Conservation (phyloP, 1,284 basidiomycete species). For the Moniliella sp. region DNA sequence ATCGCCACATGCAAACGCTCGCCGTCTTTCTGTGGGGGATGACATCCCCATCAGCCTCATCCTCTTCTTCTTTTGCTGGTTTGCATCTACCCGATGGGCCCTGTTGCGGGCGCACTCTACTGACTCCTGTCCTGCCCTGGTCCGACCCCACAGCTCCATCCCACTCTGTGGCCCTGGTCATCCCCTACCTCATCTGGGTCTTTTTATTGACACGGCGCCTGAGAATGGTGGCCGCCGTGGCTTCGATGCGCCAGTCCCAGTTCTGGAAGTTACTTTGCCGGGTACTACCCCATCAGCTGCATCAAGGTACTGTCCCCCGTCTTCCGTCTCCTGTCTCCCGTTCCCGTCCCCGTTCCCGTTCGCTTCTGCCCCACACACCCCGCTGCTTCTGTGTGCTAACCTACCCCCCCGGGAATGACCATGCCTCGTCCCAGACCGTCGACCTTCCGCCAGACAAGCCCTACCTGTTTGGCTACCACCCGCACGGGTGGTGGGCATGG, state of each 20-base stretch:
- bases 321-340: no score
- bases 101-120: no score
- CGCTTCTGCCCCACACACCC: not conserved
- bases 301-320: constrained; percentile 12
- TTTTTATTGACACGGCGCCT: constrained; percentile 50
- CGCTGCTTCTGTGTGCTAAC: not conserved
- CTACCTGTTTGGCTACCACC: constrained; percentile 55
- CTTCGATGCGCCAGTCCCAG: constrained; percentile 50
- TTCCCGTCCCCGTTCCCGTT: not conserved
- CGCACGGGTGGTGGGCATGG: constrained; percentile 36
- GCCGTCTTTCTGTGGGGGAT: constrained; percentile 64
- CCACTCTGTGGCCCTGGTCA: constrained; percentile 38
- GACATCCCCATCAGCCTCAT: constrained; percentile 49
- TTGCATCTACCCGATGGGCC: no score
- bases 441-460: constrained; percentile 72
- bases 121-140: no score
- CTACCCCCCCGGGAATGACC: not conserved
- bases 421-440: constrained; percentile 34
- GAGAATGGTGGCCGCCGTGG: constrained; percentile 55
- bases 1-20: constrained; percentile 27
- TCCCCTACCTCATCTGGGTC: constrained; percentile 64
- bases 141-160: constrained; percentile 2
- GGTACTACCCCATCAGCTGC: constrained; percentile 59
- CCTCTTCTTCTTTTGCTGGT: constrained; percentile 49
- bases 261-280: constrained; percentile 68